Conservation (phyloP, 345 rosid species). For the Raphanus raphanistrum region DNA sequence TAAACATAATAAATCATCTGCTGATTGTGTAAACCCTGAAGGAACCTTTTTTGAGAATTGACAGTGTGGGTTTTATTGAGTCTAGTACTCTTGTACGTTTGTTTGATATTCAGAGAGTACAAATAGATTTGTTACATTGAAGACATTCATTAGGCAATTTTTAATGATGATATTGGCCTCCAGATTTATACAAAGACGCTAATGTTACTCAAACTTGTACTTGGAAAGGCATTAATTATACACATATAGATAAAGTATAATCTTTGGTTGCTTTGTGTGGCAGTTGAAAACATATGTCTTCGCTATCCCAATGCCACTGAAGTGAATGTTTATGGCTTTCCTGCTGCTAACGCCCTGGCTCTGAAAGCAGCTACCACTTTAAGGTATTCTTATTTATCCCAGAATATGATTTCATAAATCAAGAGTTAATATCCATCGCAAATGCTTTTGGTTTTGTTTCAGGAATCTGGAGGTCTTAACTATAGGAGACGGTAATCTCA, state of each 20-base stretch:
- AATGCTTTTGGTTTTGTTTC: slow-evolving; percentile 27
- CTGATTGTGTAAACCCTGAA: not conserved
- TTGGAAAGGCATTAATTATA: not conserved
- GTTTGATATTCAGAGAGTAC: not conserved
- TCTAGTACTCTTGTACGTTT: not conserved
- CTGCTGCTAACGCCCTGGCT: slow-evolving; percentile 59
- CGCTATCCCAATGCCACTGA: slow-evolving; percentile 88
- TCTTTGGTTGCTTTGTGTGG: slow-evolving; percentile 17
- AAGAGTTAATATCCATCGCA: not conserved
- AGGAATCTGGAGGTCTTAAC: slow-evolving; percentile 82
- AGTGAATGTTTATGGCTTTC: slow-evolving; percentile 69
- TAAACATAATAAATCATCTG: too few species aligned
- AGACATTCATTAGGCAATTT: not conserved
- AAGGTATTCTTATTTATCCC: slow-evolving; percentile 44
- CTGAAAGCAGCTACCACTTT: slow-evolving; percentile 68
- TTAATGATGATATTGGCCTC: not conserved
- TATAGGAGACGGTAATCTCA: slow-evolving; percentile 68
- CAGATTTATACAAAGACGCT: not conserved
- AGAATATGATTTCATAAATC: not conserved
- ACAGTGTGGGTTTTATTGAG: not conserved
- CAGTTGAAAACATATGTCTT: slow-evolving; percentile 85
- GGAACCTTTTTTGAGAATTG: too few species aligned
- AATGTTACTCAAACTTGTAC: not conserved
- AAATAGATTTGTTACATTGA: not conserved
- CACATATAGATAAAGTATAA: not conserved